These are phyloP conservation scores for Tulasnella sp. DNA, from an alignment of 768 basidiomycete genomes.

Conservation along the genomic window DNA sequence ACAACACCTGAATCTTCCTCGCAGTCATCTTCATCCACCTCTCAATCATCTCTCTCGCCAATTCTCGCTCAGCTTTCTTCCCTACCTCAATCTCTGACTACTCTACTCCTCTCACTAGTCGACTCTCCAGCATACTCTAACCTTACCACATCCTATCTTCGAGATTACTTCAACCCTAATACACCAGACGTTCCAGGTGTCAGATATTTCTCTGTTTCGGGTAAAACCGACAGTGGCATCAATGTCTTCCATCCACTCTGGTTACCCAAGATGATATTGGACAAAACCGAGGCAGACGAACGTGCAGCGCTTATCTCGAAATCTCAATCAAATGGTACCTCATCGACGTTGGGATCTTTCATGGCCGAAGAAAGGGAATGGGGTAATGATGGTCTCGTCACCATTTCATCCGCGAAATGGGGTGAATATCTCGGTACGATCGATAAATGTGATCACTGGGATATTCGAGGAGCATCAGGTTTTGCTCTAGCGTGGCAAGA, in stretches of 20 bases:
- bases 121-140: constrained; percentile 97
- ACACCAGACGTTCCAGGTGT: constrained; percentile 57
- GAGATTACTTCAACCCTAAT: constrained; percentile 63
- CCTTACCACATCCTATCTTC: constrained; percentile 72
- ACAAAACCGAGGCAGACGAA: constrained; percentile 60
- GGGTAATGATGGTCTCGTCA: constrained; percentile 90
- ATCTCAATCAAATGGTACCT: background rate
- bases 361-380: constrained; percentile 28
- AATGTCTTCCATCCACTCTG: constrained; percentile 86
- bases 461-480: constrained; percentile 79
- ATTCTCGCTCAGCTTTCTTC: constrained; percentile 7
- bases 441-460: constrained; percentile 93
- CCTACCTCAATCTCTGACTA: constrained; percentile 32
- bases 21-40: constrained; percentile 14
- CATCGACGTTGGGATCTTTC: background rate
- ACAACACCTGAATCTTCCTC: background rate
- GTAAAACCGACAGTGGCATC: constrained; percentile 23
- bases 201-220: constrained; percentile 86
- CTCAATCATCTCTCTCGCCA: constrained; percentile 13
- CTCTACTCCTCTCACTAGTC: constrained; percentile 71
- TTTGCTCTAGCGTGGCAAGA: constrained; percentile 22
- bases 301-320: constrained; percentile 25
- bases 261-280: constrained; percentile 89
- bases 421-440: constrained; percentile 87
- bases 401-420: constrained; percentile 87